These are phyloP conservation scores for Yamadazyma sp. DNA, from an alignment of 805 yeast species.

Conservation along the genomic window DNA sequence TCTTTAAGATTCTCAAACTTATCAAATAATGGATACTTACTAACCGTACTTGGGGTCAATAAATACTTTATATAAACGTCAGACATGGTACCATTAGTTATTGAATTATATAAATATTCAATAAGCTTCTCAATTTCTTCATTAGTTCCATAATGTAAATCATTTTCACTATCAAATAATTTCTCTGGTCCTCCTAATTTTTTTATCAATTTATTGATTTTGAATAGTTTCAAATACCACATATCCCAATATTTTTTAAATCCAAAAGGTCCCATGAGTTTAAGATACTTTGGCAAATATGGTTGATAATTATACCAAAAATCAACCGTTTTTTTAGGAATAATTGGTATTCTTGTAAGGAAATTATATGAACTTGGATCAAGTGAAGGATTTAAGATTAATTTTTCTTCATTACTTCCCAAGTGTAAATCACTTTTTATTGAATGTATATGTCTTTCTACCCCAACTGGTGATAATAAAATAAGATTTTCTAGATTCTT, in stretches of 20 bases:
- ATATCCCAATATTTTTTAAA: slow-evolving; percentile 31
- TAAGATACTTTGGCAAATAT: slow-evolving; percentile 47
- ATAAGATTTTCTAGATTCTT: slow-evolving; percentile 50
- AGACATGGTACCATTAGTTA: slow-evolving; percentile 35
- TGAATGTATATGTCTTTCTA: slow-evolving; percentile 66
- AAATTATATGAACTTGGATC: slow-evolving; percentile 46
- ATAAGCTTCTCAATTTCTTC: slow-evolving; percentile 33
- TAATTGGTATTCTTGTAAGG: slow-evolving; percentile 45
- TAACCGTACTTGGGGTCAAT: slow-evolving; percentile 56
- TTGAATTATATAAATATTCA: slow-evolving; percentile 41
- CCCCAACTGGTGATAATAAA: slow-evolving; percentile 74
- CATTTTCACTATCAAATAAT: slow-evolving; percentile 17
- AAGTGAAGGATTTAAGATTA: slow-evolving; percentile 29
- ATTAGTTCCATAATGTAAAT: slow-evolving; percentile 36
- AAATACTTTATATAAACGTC: slow-evolving; percentile 46
- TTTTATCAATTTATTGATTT: slow-evolving; percentile 38
- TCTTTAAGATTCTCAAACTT: slow-evolving; percentile 30
- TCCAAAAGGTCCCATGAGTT: slow-evolving; percentile 43
- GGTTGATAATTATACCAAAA: slow-evolving; percentile 41
- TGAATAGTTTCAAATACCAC: slow-evolving; percentile 41
- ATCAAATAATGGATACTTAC: slow-evolving; percentile 65
- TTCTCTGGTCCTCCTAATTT: slow-evolving; percentile 20
- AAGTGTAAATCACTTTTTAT: slow-evolving; percentile 20
- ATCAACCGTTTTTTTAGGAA: slow-evolving; percentile 25
- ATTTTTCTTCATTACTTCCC: slow-evolving; percentile 5